Evolutionary conservation across 805 yeast genomes (phyloP), one percentile per base, ranked within the genome.

Genomic region (Saturnispora galanensis): DNA sequence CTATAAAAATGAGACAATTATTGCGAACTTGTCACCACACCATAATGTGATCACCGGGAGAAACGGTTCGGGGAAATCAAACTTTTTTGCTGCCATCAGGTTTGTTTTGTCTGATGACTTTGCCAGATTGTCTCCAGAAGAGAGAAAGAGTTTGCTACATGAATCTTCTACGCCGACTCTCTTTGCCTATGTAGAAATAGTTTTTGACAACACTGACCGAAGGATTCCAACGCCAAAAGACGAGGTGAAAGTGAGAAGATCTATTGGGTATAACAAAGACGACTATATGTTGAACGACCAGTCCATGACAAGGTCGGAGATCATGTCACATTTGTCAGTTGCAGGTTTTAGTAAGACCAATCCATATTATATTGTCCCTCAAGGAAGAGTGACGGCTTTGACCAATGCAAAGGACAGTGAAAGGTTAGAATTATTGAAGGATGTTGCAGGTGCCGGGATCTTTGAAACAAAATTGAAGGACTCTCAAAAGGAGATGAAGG

Each of bases 341-440:
- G 95, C 96, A 0, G 98, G 98, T 0, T 87, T 93, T 57, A 84
- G 95, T 0, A 73, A 84, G 49, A 78, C 87, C 5, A 89, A 88
- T 51, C 96, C 97, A 1, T 90, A 89, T 62, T 90, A 90, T 60
- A 90, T 93, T 53, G 97, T 93, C 5, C 97, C 98, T 0, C 98
- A 93, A 63, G 98, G 98, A 16, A 73, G 85, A 54, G 86, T 93
- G 54, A 83, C 96, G 1, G 73, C 84, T 0, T 69, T 93, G 47
- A 90, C 97, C 0, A 87, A 87, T 57, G 90, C 96, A 0, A 84
- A 84, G 53, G 96, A 88, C 57, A 57, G 75, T 3, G 96, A 89
- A 57, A 74, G 97, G 49, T 68, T 90, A 42, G 72, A 75, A 31
- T 65, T 89, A 34, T 66, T 93, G 52, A 88, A 90, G 52, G 96